These are phyloP conservation scores for Elsinoe arachidis DNA, from an alignment of 2,329 filamentous ascomycete genomes.

Conservation along the genomic window DNA sequence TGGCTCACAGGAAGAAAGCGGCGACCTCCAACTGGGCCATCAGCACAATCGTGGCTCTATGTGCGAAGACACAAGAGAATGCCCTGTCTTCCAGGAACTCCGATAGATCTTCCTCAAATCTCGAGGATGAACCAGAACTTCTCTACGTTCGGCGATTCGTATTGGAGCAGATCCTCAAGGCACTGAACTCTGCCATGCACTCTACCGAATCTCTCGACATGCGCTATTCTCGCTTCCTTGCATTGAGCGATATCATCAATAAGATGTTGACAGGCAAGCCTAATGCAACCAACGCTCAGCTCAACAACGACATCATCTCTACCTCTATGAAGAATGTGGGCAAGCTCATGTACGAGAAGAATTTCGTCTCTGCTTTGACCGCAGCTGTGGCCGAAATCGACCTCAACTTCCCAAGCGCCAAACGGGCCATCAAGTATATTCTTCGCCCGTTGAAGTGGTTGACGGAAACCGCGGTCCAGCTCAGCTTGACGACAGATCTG, in stretches of 20 bases:
- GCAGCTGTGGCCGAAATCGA: slow-evolving; percentile 91
- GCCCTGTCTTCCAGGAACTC: slow-evolving; percentile 38
- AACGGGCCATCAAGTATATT: slow-evolving; percentile 93
- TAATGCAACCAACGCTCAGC: slow-evolving; percentile 40
- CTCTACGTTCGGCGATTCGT: slow-evolving; percentile 92
- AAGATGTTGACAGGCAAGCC: slow-evolving; percentile 80
- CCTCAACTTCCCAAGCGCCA: slow-evolving; percentile 85
- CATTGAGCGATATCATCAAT: slow-evolving; percentile 83
- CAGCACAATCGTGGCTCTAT: slow-evolving; percentile 75
- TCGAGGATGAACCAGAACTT: slow-evolving; percentile 73
- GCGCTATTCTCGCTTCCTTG: slow-evolving; percentile 81
- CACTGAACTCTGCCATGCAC: slow-evolving; percentile 77
- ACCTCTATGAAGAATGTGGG: slow-evolving; percentile 72
- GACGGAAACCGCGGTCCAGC: slow-evolving; percentile 74
- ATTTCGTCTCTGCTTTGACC: slow-evolving; percentile 81
- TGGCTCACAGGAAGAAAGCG: slow-evolving; percentile 71
- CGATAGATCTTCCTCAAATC: slow-evolving; percentile 37
- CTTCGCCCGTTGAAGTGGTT: slow-evolving; percentile 79
- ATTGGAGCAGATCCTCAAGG: slow-evolving; percentile 81
- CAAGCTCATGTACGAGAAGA: slow-evolving; percentile 97
- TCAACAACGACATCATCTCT: slow-evolving; percentile 13
- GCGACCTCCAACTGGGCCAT: slow-evolving; percentile 82
- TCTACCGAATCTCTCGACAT: slow-evolving; percentile 73
- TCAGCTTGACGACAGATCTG: slow-evolving; percentile 69
- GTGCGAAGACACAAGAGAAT: slow-evolving; percentile 77